These are phyloP conservation scores for Neoascochyta sp. DNA, from an alignment of 2,329 filamentous ascomycete species.

Conservation along the genomic window DNA sequence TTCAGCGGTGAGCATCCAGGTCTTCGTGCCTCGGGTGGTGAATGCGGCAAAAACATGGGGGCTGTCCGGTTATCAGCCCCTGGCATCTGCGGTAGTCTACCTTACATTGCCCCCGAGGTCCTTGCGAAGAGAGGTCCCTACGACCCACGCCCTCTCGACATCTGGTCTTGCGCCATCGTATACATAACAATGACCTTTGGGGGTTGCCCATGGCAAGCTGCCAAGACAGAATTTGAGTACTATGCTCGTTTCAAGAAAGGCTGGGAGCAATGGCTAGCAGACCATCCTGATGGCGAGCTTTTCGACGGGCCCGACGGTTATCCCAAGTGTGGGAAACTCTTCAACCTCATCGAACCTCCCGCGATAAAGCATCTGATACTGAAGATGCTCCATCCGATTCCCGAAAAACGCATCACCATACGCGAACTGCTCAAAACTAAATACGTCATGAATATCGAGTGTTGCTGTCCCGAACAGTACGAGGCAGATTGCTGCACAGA, in stretches of 20 bases:
- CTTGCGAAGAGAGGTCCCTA: constrained; percentile 62
- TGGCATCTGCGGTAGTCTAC: constrained; percentile 78
- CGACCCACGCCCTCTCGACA: constrained; percentile 76
- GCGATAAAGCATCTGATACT: constrained; percentile 65
- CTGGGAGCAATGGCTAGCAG: constrained; percentile 65
- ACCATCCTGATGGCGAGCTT: constrained; percentile 51
- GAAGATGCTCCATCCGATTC: constrained; percentile 79
- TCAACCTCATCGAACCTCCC: constrained; percentile 63
- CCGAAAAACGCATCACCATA: constrained; percentile 66
- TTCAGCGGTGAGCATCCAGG: constrained; percentile 81
- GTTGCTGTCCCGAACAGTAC: constrained; percentile 70
- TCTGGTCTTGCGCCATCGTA: constrained; percentile 82
- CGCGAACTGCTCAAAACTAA: constrained; percentile 64
- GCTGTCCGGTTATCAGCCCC: constrained; percentile 69
- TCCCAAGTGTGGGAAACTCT: constrained; percentile 63
- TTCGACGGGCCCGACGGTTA: constrained; percentile 56
- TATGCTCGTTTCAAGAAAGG: constrained; percentile 64
- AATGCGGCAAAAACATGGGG: constrained; percentile 70
- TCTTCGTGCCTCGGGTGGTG: constrained; percentile 65
- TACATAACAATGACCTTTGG: constrained; percentile 73
- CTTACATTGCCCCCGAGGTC: constrained; percentile 86
- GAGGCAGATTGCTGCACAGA: constrained; percentile 61
- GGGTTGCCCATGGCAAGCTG: constrained; percentile 70
- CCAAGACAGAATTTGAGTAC: constrained; percentile 52
- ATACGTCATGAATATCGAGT: constrained; percentile 73